A percentile compares a stretch with the other conserved stretches of the same genome.
These are phyloP conservation scores for Wickerhamiella vanderwaltii DNA, from an alignment of 805 yeast genomes.

Conservation along the genomic window DNA sequence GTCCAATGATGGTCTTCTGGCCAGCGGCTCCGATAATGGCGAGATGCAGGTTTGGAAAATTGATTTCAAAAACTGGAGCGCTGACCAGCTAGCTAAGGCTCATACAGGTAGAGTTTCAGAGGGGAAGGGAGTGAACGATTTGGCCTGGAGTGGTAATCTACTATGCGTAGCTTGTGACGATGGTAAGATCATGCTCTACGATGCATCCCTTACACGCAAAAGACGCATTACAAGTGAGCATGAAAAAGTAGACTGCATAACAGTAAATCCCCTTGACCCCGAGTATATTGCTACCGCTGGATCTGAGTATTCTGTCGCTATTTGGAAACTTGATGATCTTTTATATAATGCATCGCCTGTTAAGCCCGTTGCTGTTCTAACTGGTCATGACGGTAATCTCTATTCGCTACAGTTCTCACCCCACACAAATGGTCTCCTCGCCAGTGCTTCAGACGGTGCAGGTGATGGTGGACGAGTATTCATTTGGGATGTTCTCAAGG, in stretches of 20 bases:
- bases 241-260: background rate
- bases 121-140: background rate
- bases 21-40: constrained; percentile 1
- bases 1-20: constrained; percentile 1
- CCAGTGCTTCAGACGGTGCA: no score
- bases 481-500: background rate
- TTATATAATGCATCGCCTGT: background rate
- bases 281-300: constrained; percentile 1
- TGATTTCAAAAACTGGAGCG: background rate
- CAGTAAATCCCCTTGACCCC: background rate
- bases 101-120: background rate
- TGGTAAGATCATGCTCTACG: background rate
- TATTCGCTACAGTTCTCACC: background rate
- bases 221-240: background rate
- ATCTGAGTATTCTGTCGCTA: background rate
- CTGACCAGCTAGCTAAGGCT: background rate
- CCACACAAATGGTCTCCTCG: background rate
- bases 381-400: background rate
- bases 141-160: background rate
- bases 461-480: background rate
- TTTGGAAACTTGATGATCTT: background rate
- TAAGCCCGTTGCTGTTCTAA: background rate
- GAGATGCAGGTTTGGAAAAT: background rate
- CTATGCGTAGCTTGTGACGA: constrained; percentile 1
- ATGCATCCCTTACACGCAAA: background rate